phyloP scores from a whole-genome alignment of 768 basidiomycete genomes.

The Boletus huronensis region DNA sequence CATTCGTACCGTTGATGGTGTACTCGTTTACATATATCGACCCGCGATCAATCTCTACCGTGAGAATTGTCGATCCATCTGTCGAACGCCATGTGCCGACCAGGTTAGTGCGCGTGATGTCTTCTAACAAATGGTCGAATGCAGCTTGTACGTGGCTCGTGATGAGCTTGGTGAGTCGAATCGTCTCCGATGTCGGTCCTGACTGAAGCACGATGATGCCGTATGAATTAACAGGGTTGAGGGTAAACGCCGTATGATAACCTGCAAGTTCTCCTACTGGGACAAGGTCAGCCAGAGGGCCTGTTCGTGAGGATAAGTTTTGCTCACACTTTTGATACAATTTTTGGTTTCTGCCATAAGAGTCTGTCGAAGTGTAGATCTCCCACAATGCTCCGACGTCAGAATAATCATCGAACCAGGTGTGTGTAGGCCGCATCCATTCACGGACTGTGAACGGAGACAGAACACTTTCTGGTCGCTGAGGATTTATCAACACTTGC shows the following conservation, averaged over 20 bases:
- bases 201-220: slow-evolving; percentile 42
- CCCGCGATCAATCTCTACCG: slow-evolving; percentile 29
- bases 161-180: slow-evolving; percentile 32
- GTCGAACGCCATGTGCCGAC: slow-evolving; percentile 35
- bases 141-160: slow-evolving; percentile 34
- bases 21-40: slow-evolving; percentile 32
- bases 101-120: slow-evolving; percentile 26
- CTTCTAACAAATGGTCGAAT: slow-evolving; percentile 32
- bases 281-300: neutral
- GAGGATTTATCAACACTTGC: slow-evolving; percentile 45
- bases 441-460: slow-evolving; percentile 36
- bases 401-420: slow-evolving; percentile 37
- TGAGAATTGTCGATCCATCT: slow-evolving; percentile 27
- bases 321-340: slow-evolving; percentile 16
- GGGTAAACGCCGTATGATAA: slow-evolving; percentile 38
- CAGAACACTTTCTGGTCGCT: slow-evolving; percentile 31
- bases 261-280: slow-evolving; percentile 39
- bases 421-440: slow-evolving; percentile 41
- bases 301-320: neutral
- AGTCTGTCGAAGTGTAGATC: slow-evolving; percentile 31
- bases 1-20: slow-evolving; percentile 33
- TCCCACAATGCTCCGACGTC: slow-evolving; percentile 45
- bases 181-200: slow-evolving; percentile 34
- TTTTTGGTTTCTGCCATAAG: slow-evolving; percentile 35
- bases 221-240: slow-evolving; percentile 39